phyloP scores from a whole-genome alignment of 768 basidiomycete genomes.

The Sarcomyxa edulis region DNA sequence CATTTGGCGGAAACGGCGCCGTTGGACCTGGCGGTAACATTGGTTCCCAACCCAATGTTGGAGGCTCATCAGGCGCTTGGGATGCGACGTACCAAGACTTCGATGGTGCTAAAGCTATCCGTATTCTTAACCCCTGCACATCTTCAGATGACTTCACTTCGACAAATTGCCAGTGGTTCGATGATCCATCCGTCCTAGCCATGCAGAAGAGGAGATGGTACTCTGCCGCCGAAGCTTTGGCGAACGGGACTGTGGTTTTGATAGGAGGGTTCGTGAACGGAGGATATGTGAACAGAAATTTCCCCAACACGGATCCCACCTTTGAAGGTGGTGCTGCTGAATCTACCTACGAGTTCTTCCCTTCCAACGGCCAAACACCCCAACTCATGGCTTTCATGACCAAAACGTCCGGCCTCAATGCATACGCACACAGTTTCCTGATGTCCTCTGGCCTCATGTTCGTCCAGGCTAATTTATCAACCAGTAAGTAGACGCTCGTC shows the following conservation, averaged over 20 bases:
- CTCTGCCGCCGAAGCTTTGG: conserved; percentile 66
- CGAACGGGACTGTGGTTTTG: conserved; percentile 73
- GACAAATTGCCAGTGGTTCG: conserved; percentile 65
- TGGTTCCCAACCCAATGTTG: conserved; percentile 43
- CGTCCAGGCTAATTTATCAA: conserved; percentile 78
- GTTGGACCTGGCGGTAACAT: conserved; percentile 60
- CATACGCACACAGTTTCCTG: conserved; percentile 71
- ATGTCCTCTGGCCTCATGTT: conserved; percentile 76
- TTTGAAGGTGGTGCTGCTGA: conserved; percentile 69
- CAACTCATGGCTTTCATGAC: conserved; percentile 63
- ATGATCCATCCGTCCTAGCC: conserved; percentile 52
- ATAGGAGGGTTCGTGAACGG: conserved; percentile 80
- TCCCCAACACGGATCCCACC: conserved; percentile 60
- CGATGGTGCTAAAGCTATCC: conserved; percentile 77
- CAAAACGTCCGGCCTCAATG: conserved; percentile 70
- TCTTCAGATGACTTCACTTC: conserved; percentile 39
- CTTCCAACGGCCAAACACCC: conserved; percentile 43
- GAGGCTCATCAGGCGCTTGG: conserved; percentile 42
- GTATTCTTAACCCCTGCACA: conserved; percentile 75
- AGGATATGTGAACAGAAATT: conserved; percentile 76
- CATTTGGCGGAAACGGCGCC: conserved; percentile 81
- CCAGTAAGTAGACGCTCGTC: conserved; percentile 40
- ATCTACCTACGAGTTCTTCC: conserved; percentile 82
- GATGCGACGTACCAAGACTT: conserved; percentile 73
- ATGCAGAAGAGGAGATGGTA: conserved; percentile 78